A percentile compares a stretch with the other conserved stretches of the same genome.
Evolutionary conservation across 768 basidiomycete genomes (phyloP).

Genomic region (Megacollybia marginata): DNA sequence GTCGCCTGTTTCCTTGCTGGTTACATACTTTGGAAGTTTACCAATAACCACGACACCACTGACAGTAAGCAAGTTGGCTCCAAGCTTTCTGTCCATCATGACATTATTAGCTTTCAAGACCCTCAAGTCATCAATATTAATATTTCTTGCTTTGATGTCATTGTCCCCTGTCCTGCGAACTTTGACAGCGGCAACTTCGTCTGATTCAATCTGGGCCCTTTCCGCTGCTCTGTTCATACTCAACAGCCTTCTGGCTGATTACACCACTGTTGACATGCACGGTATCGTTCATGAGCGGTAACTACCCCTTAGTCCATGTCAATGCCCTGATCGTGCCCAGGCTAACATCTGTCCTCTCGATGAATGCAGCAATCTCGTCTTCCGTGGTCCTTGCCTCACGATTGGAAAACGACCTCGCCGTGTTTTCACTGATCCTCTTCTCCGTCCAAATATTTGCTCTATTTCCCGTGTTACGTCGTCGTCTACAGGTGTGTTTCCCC

Average conservation of each 20-base stretch:
- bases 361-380: conserved; percentile 88
- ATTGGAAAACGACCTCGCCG: conserved; percentile 71
- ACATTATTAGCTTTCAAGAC: conserved; percentile 52
- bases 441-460: conserved; percentile 80
- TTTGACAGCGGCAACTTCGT: conserved; percentile 89
- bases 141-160: conserved; percentile 84
- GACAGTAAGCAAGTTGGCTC: not conserved
- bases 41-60: not conserved
- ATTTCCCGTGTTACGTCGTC: conserved; percentile 71
- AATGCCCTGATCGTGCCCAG: conserved; percentile 28
- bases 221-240: conserved; percentile 79
- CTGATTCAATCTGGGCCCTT: conserved; percentile 95
- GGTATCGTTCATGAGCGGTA: conserved; percentile 55
- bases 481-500: conserved; percentile 47
- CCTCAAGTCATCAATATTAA: conserved; percentile 75
- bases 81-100: not conserved
- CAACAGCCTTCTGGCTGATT: conserved; percentile 81
- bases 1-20: conserved; percentile 52
- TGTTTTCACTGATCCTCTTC: conserved; percentile 84
- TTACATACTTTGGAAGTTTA: conserved; percentile 50
- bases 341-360: conserved; percentile 76
- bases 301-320: conserved; percentile 14
- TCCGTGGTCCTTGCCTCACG: conserved; percentile 92
- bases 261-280: conserved; percentile 42
- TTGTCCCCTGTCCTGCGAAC: conserved; percentile 89